Evolutionary conservation across 1,284 basidiomycete genomes (phyloP), one percentile per base, ranked within the genome.

Genomic region (Melampsora medusae): DNA sequence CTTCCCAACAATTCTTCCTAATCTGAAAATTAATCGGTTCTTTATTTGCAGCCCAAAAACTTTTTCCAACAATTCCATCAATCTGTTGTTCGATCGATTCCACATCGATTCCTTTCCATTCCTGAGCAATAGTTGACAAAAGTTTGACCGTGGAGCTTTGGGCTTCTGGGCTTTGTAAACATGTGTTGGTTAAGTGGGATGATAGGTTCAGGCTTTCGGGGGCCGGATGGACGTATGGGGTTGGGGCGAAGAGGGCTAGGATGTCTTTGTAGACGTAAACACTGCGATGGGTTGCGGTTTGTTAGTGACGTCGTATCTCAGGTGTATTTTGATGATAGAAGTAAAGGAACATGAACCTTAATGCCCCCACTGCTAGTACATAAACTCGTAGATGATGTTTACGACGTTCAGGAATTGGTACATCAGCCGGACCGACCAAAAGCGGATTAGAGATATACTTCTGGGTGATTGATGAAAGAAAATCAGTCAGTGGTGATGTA

Each of bases 371-470:
- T 17, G 93, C 89, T 42, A 98, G 87, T 78, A 94, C 94, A 82
- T 99, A 99, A 2, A 90, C 92, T 50, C 97, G 89, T 59, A 99
- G 87, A 84, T 99, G 97, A 83, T 98, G 99, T 90, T 94, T 82
- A 49, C 77, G 79, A 22, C 73, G 76, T 19, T 68, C n/a, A 80
- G 77, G 65, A 6, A 65, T 33, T 42, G 71, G 19, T 14, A 60
- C 10, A 46, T 71, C 60, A 33, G 12, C 35, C 17, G 69, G 69
- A 28, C 62, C 56, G 7, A 96, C 80, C 1, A 97, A 86, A 1
- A 98, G 83, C 0, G 94, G 93, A 12, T 86, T 85, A 12, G 86
- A 82, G 4, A 96, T 82, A 82, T 97, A 97, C 85, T 95, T 91
- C 93, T 97, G 79, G 33, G 12, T 16, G 14, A 67, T 35, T 19